Evolutionary conservation across 495 filamentous ascomycete species (phyloP), one percentile per base, ranked within the genome.

Genomic region (Tuber indicum): DNA sequence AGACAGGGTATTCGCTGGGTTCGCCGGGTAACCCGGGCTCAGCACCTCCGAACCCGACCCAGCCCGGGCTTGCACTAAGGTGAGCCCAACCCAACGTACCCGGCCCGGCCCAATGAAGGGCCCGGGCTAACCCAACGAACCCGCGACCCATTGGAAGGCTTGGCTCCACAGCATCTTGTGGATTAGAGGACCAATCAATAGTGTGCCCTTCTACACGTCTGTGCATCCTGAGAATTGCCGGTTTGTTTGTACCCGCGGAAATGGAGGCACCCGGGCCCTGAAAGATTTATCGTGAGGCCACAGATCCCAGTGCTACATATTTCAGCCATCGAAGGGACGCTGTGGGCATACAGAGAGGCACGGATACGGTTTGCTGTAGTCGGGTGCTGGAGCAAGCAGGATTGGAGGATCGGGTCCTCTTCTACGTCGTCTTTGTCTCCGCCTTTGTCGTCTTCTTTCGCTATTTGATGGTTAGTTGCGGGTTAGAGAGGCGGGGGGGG

Each of bases 351-450:
- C 3, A 71, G 72, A 36, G 47, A 69, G 73, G 89, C 87, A 74
- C 95, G 91, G 84, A 97, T 94, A 69, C 95, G 92, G 86, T 98
- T 98, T 16, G 93, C 94, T 71, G 92, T 94, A 26, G 92, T 92
- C 49, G 93, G 52, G 19, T 0, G 32, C 17, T 66, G 58, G 12
- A 66, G 58, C 0, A 23, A 36, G 58, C 14, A 26, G 7, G 58
- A 32, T 66, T 66, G 8, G 10, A 66, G 58, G 58, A 66, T 32
- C 12, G 12, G 26, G 26, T 3, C n/a, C 52, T 66, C 58, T 23
- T 66, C 58, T 66, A 3, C 12, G 58, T 66, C 26, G 58, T 26
- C 2, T 23, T 10, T 7, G 21, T 10, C 47, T n/a, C 47, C 8
- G 14, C n/a, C 0, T 32, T 32, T 4, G n/a, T 26, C 26, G 26